A percentile compares a stretch with the other conserved stretches of the same genome.
These are phyloP conservation scores for Aciculoconidium aculeatum DNA, from an alignment of 805 yeast genomes.

Conservation along the genomic window DNA sequence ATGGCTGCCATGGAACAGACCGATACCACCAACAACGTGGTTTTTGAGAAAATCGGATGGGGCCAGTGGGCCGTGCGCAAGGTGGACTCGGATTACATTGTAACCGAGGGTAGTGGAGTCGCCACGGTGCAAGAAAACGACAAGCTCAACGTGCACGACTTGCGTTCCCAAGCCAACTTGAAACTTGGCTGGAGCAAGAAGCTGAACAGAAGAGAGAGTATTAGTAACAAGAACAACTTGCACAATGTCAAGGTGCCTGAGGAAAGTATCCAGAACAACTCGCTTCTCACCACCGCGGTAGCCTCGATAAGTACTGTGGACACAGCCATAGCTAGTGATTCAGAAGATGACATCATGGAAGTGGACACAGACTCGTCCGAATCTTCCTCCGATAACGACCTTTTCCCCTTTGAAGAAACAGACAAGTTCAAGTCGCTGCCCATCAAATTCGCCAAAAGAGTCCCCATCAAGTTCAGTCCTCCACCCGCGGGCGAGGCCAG, in stretches of 20 bases:
- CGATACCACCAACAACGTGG: constrained; percentile 52
- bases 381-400: constrained; percentile 15
- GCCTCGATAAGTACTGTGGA: constrained; percentile 5
- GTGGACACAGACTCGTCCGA: constrained; percentile 35
- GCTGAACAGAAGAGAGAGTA: constrained; percentile 44
- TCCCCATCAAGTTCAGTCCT: constrained; percentile 32
- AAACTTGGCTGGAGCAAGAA: constrained; percentile 39
- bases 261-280: constrained; percentile 23
- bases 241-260: constrained; percentile 45
- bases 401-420: constrained; percentile 25
- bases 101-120: constrained; percentile 40
- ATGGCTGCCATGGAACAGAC: constrained; percentile 84
- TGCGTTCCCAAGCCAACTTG: constrained; percentile 26
- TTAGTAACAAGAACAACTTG: constrained; percentile 40
- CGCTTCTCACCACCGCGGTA: too few relatives aligned
- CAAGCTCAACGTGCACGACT: constrained; percentile 24
- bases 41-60: constrained; percentile 95
- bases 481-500: constrained; percentile 23
- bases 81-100: constrained; percentile 39
- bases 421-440: constrained; percentile 26
- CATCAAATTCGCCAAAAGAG: constrained; percentile 38
- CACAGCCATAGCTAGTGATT: constrained; percentile 24
- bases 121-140: neutral
- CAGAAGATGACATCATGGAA: constrained; percentile 32
- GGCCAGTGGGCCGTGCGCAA: constrained; percentile 90